Conservation (phyloP, 331 rosid genomes). For the Saraca asoca region DNA sequence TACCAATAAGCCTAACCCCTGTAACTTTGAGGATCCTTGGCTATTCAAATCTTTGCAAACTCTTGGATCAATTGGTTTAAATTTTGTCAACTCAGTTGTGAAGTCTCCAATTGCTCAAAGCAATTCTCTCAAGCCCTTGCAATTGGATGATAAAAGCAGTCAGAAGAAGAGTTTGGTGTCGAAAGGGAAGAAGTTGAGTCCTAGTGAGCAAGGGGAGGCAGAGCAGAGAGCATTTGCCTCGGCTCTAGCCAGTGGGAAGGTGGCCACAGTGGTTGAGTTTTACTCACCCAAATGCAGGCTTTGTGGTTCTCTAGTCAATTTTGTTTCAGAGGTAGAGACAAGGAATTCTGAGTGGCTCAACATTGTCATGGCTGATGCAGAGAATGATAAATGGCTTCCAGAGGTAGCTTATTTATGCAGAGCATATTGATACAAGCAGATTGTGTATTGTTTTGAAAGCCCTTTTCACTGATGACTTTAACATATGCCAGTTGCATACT, state of each 20-base stretch:
- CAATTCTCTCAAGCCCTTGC: slow-evolving; percentile 38
- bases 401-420: slow-evolving; percentile 38
- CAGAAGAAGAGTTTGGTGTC: slow-evolving; percentile 35
- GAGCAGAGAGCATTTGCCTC: slow-evolving; percentile 83
- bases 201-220: slow-evolving; percentile 66
- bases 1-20: slow-evolving; percentile 40
- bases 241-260: slow-evolving; percentile 72
- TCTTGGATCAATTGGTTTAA: slow-evolving; percentile 55
- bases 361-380: slow-evolving; percentile 92
- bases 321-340: slow-evolving; percentile 64
- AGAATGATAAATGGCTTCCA: slow-evolving; percentile 85
- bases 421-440: slow-evolving; percentile 6
- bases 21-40: slow-evolving; percentile 79
- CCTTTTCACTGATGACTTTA: not conserved
- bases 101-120: slow-evolving; percentile 40
- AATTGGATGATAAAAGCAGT: slow-evolving; percentile 28
- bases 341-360: slow-evolving; percentile 75
- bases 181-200: slow-evolving; percentile 31
- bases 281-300: slow-evolving; percentile 87
- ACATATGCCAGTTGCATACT: slow-evolving; percentile 3
- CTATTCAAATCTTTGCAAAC: slow-evolving; percentile 69
- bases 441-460: not conserved
- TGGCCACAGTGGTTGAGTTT: slow-evolving; percentile 76
- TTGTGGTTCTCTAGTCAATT: slow-evolving; percentile 65
- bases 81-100: slow-evolving; percentile 49